phyloP scores from a whole-genome alignment of 2,329 filamentous ascomycete species.

The Colletotrichum cereale region DNA sequence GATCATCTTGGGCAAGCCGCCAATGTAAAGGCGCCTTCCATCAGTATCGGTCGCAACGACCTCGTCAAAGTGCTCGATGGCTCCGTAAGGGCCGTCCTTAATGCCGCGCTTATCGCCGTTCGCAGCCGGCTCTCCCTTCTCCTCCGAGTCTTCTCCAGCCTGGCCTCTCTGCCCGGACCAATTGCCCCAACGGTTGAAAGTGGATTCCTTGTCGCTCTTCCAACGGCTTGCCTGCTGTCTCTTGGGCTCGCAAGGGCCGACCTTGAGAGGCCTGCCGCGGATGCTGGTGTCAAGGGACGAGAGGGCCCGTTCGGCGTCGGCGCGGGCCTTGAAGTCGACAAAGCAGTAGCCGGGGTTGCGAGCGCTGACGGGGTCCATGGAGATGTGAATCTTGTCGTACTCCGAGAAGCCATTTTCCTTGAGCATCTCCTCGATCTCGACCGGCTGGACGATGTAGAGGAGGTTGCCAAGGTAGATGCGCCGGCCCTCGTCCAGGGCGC shows the following conservation, averaged over 20 bases:
- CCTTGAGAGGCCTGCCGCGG: slow-evolving; percentile 70
- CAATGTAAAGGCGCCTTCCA: slow-evolving; percentile 62
- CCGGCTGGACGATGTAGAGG: slow-evolving; percentile 62
- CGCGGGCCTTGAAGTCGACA: slow-evolving; percentile 71
- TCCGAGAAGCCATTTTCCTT: slow-evolving; percentile 54
- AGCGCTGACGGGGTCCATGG: slow-evolving; percentile 75
- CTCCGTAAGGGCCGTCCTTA: slow-evolving; percentile 46
- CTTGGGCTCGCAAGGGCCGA: slow-evolving; percentile 75
- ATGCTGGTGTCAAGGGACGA: slow-evolving; percentile 66
- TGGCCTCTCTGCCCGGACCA: slow-evolving; percentile 50
- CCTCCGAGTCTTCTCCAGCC: slow-evolving; percentile 15
- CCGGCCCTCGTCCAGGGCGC: slow-evolving; percentile 44
- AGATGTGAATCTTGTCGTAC: slow-evolving; percentile 73
- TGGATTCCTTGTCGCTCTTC: slow-evolving; percentile 42
- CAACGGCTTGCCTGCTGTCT: slow-evolving; percentile 42
- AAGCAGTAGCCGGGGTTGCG: slow-evolving; percentile 83
- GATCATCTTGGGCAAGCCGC: slow-evolving; percentile 62
- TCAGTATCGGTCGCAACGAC: slow-evolving; percentile 45
- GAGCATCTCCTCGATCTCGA: slow-evolving; percentile 72
- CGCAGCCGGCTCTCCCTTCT: neutral
- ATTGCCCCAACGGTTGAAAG: slow-evolving; percentile 59
- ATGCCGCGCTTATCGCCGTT: slow-evolving; percentile 18
- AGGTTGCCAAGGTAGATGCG: slow-evolving; percentile 76
- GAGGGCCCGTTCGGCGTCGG: slow-evolving; percentile 70
- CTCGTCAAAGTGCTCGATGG: slow-evolving; percentile 49